Conservation (phyloP, 345 rosid genomes). For the Erodium maritimum region DNA sequence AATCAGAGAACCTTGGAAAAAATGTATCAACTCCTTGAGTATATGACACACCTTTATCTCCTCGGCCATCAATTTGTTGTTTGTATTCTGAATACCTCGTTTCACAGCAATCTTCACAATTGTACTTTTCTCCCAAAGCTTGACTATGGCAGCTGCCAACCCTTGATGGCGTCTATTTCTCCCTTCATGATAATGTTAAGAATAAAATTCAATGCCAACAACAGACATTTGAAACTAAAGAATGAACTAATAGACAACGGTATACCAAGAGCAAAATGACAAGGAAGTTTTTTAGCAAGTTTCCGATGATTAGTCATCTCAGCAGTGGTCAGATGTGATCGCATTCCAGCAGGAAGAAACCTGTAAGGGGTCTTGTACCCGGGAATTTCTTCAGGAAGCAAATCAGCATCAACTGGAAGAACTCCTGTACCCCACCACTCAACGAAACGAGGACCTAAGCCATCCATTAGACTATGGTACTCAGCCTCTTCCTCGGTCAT, state of each 20-base stretch:
- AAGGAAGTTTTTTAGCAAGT: slow-evolving; percentile 78
- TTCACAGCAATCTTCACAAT: slow-evolving; percentile 87
- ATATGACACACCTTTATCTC: slow-evolving; percentile 64
- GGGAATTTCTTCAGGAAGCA: slow-evolving; percentile 67
- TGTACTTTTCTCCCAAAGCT: slow-evolving; percentile 89
- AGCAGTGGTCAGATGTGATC: slow-evolving; percentile 78
- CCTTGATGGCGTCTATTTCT: slow-evolving; percentile 98
- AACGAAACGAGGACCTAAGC: slow-evolving; percentile 83
- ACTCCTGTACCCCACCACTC: slow-evolving; percentile 99
- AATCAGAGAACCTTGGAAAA: neutral
- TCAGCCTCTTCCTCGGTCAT: slow-evolving; percentile 82
- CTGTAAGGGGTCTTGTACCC: slow-evolving; percentile 92
- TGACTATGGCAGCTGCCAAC: slow-evolving; percentile 69
- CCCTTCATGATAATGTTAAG: slow-evolving; percentile 33
- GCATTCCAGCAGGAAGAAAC: slow-evolving; percentile 94
- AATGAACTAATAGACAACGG: slow-evolving; percentile 6
- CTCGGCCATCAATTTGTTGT: slow-evolving; percentile 93
- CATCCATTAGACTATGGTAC: slow-evolving; percentile 56
- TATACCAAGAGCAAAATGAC: slow-evolving; percentile 97
- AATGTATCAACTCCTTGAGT: neutral
- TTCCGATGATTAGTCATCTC: slow-evolving; percentile 93
- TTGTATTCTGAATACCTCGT: slow-evolving; percentile 94
- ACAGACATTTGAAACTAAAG: slow-evolving; percentile 9
- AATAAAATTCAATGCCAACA: slow-evolving; percentile 9
- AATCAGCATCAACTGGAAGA: slow-evolving; percentile 91